Evolutionary conservation across 257 asterid species (phyloP), one percentile per base, ranked within the genome.

Genomic region (Fraxinus quadrangulata): DNA sequence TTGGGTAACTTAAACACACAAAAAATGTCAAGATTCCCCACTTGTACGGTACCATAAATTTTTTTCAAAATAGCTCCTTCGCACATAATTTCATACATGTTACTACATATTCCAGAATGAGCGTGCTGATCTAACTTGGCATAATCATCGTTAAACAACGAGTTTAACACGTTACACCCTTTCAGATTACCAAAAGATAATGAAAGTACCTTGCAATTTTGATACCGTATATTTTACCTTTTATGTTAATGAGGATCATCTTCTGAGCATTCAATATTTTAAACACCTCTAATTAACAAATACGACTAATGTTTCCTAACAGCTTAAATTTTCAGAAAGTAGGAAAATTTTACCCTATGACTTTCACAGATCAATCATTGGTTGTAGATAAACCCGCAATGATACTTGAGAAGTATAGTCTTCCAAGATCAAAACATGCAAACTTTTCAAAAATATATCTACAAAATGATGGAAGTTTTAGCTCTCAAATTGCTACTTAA

Each of bases 61-160:
- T 26, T 26, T 61, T 19, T 10, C 24, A 61, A 61, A 61, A 24
- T 67, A 36, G 70, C 68, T 42, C 26, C 40, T 63, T 67, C 42
- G 4, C 14, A 36, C 45, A 45, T 26, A 33, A 42, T 17, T 70
- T 21, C 74, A 82, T 28, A 72, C n/a, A 61, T 70, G 70, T 56
- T 79, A 69, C 40, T 54, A 79, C 40, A 75, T 28, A 26, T 31
- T 71, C 67, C 72, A 21, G 56, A 12, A 77, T 71, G 28, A n/a
- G 56, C 54, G 63, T 10, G n/a, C 70, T 24, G 16, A 23, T 81
- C 34, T 67, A 37, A 72, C 77, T 49, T 54, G 71, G 33, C 71
- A 56, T 26, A 36, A 34, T 51, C 37, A 79, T 75, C 51, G 5
- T 39, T 39, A 23, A 72, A 8, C 49, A 61, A 61, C 1, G 45